These are phyloP conservation scores for Pseudonectria buxi DNA, from an alignment of 2,329 filamentous ascomycete species.

Conservation along the genomic window DNA sequence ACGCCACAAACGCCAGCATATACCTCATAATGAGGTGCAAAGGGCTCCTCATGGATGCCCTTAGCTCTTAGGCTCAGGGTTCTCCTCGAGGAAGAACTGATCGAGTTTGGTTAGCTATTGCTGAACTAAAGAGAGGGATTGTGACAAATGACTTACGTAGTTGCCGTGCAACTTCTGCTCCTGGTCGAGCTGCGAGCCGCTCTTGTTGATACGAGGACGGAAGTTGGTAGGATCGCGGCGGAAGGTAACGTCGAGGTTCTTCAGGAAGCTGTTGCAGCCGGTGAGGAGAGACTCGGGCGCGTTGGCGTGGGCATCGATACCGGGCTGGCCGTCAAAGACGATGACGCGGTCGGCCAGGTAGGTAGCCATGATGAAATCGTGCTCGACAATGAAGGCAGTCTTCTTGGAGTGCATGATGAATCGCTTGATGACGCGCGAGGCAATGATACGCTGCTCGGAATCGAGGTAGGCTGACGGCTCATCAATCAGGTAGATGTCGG, in stretches of 20 bases:
- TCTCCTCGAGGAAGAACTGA: conserved; percentile 94
- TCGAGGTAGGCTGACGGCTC: conserved; percentile 97
- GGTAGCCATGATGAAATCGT: conserved; percentile 97
- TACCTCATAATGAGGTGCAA: conserved; percentile 25
- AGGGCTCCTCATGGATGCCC: conserved; percentile 31
- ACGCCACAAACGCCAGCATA: conserved; percentile 45
- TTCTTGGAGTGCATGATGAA: conserved; percentile 99
- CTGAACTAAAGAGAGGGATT: neutral
- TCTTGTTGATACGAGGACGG: conserved; percentile 97
- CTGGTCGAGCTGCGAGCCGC: conserved; percentile 90
- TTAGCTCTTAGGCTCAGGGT: conserved; percentile 43
- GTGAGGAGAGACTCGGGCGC: conserved; percentile 85
- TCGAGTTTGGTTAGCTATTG: conserved; percentile 14
- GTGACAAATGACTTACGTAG: conserved; percentile 56
- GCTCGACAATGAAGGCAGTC: conserved; percentile 98
- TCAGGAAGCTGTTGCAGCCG: conserved; percentile 93
- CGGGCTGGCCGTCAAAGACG: conserved; percentile 93
- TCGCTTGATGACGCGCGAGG: conserved; percentile 94
- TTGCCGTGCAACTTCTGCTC: conserved; percentile 93
- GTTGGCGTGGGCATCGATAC: conserved; percentile 81
- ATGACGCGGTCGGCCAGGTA: conserved; percentile 86
- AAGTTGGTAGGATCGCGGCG: conserved; percentile 93
- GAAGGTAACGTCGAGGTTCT: conserved; percentile 97
- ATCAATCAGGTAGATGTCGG: conserved; percentile 97
- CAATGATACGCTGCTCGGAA: conserved; percentile 97